Base-by-base conservation (phyloP, 2,329 filamentous ascomycete genomes). In the Fusarium floridanum region DNA sequence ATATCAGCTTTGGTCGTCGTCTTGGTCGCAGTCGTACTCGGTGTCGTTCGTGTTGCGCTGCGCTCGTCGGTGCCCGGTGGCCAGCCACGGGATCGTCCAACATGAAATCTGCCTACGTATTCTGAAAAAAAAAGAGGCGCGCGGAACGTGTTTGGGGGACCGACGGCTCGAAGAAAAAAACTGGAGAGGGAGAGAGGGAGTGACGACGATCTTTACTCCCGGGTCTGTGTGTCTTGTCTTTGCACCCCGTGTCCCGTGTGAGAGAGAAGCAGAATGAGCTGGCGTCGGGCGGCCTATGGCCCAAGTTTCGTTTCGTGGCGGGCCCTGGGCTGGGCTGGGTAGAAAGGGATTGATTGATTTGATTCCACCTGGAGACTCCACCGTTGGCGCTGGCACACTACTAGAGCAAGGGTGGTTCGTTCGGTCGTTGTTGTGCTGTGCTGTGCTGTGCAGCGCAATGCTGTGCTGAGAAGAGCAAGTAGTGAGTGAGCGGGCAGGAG, bases 241-340 rank as follows among this genome's bases (percentile, higher is more conserved):
- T 48, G 43, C 48, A n/a, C 48, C 48, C 48, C 48, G 48, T 53
- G 48, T 53, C 27, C 66, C 48, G 48, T 48, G 60, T 67, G 66
- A 57, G 56, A 29, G 27, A 29, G 63, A 50, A 59, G 62, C 62
- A 62, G 66, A 70, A 66, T 65, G 24, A 67, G 68, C 20, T 64
- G 61, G 67, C 55, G 60, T 68, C 41, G 59, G 61, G 20, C 29
- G 34, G 62, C 70, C 50, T 70, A 72, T 70, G 74, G 74, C 50
- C 76, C 68, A 78, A 77, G 76, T 77, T 77, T 77, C 72, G 74
- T 77, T 77, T 78, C 70, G 68, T 68, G 50, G 66, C 68, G 61
- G 64, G 56, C 63, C 70, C 67, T 74, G 29, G 53, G 27, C 27
- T 55, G 50, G 50, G 22, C 50, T 57, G 66, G 62, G 64, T 43